Evolutionary conservation across 2,329 filamentous ascomycete genomes (phyloP), one percentile per base, ranked within the genome.

Genomic region (Aspergillus aculeatinus): DNA sequence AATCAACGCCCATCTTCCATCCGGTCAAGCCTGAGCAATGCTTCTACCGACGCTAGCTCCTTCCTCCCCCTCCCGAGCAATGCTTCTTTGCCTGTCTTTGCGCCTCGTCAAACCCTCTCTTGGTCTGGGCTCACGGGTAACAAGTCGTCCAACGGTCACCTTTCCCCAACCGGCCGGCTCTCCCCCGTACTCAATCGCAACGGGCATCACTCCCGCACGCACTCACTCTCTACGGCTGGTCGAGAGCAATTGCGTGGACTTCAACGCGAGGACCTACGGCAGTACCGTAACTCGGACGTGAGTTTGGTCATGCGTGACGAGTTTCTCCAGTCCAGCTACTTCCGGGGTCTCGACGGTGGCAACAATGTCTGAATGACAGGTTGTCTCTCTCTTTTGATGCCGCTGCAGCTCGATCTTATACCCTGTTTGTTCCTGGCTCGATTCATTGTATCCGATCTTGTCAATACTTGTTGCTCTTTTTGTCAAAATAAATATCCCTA

Each of bases 241-340:
- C 61, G 71, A 11, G 72, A 74, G 51, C 70, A 73, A 52, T 57
- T 73, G 21, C 72, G 68, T 25, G 72, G 73, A 16, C 62, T 76
- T 4, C 67, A 70, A 11, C 71, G 74, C 21, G 73, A 75, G 58
- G 73, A 75, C 16, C 57, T 72, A 50, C 66, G 67, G 44, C 74
- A 67, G 54, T 76, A 76, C 60, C 73, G 73, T 44, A 75, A 75
- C 55, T 74, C 73, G n/a, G 74, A 77, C 60, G 65, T 77, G 19
- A 76, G 72, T 59, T 58, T 66, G 14, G 71, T 72, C 47, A 70
- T 74, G 70, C 63, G 70, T 27, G 74, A 76, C 6, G 73, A 74
- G 31, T 74, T 76, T 31, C 48, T 73, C 5, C 65, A 69, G 29
- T 70, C 71, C 27, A 69, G 65, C 50, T 63, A 70, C 19, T 68